Base-by-base conservation (phyloP, 1,284 basidiomycete species). In the Tilletia horrida region DNA sequence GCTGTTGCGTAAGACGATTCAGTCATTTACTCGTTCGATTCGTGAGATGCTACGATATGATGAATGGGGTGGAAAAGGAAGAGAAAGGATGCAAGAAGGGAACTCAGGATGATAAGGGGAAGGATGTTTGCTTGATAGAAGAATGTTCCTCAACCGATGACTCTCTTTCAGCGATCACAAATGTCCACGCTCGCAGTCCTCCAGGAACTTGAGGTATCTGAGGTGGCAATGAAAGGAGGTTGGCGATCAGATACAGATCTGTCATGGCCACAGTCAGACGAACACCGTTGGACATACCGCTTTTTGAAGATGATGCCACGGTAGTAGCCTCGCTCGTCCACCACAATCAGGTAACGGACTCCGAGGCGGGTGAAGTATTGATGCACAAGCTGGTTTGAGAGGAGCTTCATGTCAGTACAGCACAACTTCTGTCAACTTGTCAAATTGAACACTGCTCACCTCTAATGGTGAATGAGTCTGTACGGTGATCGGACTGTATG, bases 221-320 rank as follows among this genome's bases (percentile, higher is more conserved):
- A n/a, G n/a, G n/a, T n/a, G n/a, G n/a, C n/a, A n/a, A n/a, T n/a
- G n/a, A n/a, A n/a, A n/a, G n/a, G n/a, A n/a, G n/a, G n/a, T n/a
- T n/a, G n/a, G n/a, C n/a, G n/a, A n/a, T n/a, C n/a, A n/a, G n/a
- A n/a, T n/a, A n/a, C n/a, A n/a, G n/a, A n/a, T n/a, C n/a, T n/a
- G n/a, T n/a, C n/a, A n/a, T n/a, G n/a, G n/a, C n/a, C n/a, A n/a
- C n/a, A n/a, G n/a, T n/a, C 50, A 52, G 14, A 52, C 11, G 50
- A 25, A 52, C 11, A 57, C 2, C 11, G 55, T 7, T 13, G 27
- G 27, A 43, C 48, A 31, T 92, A 96, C 1, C 87, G 88, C 83
- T 94, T 94, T 85, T 96, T 96, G 82, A 93, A 91, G 68, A 97
- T 90, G 11, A 94, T 85, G 6, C 94, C 94, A 76, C 90, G 88